Percentiles rank a stretch among this genome's conserved stretches.
These are phyloP conservation scores for Aegilops tauschii DNA, from an alignment of 176 grass and related monocot genomes.

Conservation along the genomic window DNA sequence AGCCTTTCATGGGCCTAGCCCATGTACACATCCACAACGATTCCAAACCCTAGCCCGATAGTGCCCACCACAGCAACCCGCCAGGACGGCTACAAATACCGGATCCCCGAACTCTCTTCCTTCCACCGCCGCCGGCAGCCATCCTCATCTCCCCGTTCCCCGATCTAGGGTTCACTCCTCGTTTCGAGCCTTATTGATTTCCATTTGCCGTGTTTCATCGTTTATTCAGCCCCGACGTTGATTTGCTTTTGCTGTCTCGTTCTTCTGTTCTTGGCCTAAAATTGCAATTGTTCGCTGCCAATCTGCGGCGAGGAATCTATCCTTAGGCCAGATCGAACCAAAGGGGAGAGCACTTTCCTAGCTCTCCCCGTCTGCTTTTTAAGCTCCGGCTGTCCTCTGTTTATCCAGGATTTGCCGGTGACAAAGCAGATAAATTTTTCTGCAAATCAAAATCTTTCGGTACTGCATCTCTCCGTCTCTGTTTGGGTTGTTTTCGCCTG, in stretches of 20 bases:
- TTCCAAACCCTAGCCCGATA: conserved; percentile 20
- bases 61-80: background rate
- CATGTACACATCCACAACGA: background rate
- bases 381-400: conserved; percentile 48
- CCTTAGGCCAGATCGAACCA: conserved; percentile 43
- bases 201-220: background rate
- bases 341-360: conserved; percentile 42
- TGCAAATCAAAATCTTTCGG: fast-evolving
- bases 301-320: conserved; percentile 50
- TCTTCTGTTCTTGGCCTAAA: conserved; percentile 15
- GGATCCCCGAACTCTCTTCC: background rate
- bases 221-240: background rate
- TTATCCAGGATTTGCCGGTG: conserved; percentile 47
- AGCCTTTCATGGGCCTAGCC: background rate
- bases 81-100: conserved; percentile 36
- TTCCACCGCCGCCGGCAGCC: background rate
- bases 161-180: background rate
- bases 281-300: conserved; percentile 53
- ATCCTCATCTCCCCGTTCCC: fast-evolving
- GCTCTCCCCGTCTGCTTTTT: conserved; percentile 39
- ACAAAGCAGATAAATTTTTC: conserved; percentile 38
- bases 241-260: background rate
- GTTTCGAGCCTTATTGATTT: fast-evolving
- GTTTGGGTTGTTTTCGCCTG: background rate
- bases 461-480: background rate